These are phyloP conservation scores for Chlorella sp. DNA, from an alignment of 139 green algal species.

Conservation along the genomic window DNA sequence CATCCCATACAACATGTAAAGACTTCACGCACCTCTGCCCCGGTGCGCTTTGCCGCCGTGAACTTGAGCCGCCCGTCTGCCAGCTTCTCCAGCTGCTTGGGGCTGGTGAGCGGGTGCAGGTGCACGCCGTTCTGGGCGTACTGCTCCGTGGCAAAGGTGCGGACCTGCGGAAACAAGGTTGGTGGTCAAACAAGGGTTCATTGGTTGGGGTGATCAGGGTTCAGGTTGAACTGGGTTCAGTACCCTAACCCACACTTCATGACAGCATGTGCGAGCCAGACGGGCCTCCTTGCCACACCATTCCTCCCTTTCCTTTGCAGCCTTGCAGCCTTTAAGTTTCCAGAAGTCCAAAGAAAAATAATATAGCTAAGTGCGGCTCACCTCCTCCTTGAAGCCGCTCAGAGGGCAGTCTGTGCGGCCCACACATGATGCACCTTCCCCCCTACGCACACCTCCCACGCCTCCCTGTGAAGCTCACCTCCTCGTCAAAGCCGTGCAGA, in stretches of 20 bases:
- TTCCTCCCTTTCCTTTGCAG: too few species aligned
- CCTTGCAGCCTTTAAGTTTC: too few species aligned
- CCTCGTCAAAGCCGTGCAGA: neutral
- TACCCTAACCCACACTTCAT: too few species aligned
- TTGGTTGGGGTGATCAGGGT: too few species aligned
- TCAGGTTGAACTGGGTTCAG: too few species aligned
- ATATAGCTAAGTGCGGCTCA: too few species aligned
- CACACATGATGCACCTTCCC: neutral
- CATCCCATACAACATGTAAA: neutral
- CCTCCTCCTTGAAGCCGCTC: too few species aligned
- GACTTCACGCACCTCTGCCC: neutral
- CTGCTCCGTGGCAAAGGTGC: constrained; percentile 45
- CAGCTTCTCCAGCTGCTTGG: constrained; percentile 18
- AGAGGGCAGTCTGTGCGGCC: neutral
- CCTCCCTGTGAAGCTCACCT: neutral
- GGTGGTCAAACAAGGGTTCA: too few species aligned
- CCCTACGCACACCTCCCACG: too few species aligned
- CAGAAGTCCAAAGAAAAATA: too few species aligned
- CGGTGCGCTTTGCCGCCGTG: constrained; percentile 8
- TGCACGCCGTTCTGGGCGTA: constrained; percentile 59
- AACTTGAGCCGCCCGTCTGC: constrained; percentile 35
- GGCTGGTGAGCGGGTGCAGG: constrained; percentile 43
- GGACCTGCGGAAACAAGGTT: neutral
- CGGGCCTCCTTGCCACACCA: too few species aligned
- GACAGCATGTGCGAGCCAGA: too few species aligned